Evolutionary conservation across 345 rosid genomes (phyloP).

Genomic region (Ceriops tagal): DNA sequence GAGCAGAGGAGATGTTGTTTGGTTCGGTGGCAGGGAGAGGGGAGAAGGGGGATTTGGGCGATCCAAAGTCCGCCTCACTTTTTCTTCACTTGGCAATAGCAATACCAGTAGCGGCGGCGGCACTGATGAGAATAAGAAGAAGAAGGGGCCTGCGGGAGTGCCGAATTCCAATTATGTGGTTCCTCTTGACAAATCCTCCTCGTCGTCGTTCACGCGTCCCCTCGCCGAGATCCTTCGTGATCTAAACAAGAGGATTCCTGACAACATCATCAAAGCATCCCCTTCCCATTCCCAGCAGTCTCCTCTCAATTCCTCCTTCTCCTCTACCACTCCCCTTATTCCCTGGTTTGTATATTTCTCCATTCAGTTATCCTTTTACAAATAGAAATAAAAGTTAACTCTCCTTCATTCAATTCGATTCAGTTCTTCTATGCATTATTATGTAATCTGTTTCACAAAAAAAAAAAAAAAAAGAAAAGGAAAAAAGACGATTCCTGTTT

Average conservation of each 20-base stretch:
- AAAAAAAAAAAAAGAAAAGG: too few relatives aligned
- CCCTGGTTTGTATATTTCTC: constrained; percentile 52
- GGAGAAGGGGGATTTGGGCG: too few relatives aligned
- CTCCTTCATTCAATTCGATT: too few relatives aligned
- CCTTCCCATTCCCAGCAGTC: background rate
- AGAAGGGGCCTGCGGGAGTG: constrained; percentile 36
- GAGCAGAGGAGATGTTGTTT: background rate
- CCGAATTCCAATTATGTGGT: constrained; percentile 92
- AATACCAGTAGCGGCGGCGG: constrained; percentile 8
- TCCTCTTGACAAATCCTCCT: constrained; percentile 68
- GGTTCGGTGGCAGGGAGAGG: background rate
- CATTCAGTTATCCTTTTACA: background rate
- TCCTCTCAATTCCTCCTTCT: background rate
- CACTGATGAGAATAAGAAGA: constrained; percentile 39
- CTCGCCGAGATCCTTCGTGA: constrained; percentile 95
- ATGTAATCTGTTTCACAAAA: too few relatives aligned
- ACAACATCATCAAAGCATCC: constrained; percentile 58
- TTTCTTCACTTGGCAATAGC: constrained; percentile 3
- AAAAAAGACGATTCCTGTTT: too few relatives aligned
- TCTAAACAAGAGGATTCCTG: constrained; percentile 92
- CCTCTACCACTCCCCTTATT: constrained; percentile 39
- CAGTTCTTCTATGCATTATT: too few relatives aligned
- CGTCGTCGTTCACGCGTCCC: constrained; percentile 73
- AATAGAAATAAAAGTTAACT: too few relatives aligned
- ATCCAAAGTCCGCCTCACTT: too few relatives aligned